phyloP scores from a whole-genome alignment of 2,329 filamentous ascomycete genomes.

The Arthrobotrys sinensis region DNA sequence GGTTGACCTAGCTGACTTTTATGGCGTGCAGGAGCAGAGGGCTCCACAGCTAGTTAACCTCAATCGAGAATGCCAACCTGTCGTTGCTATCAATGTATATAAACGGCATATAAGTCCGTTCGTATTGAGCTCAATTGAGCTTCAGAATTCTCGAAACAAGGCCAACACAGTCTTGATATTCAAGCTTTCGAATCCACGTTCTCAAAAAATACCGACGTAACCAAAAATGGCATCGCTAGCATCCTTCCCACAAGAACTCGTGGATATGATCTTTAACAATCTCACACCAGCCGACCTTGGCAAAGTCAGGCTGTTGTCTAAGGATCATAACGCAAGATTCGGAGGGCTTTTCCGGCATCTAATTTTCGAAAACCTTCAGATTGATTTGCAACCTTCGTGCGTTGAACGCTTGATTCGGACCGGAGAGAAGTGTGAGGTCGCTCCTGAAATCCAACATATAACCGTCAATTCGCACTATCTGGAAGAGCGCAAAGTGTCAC shows the following conservation, averaged over 20 bases:
- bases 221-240: constrained; percentile 9
- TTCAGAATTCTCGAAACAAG: no score
- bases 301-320: constrained; percentile 4
- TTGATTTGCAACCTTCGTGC: background rate
- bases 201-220: background rate
- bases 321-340: constrained; percentile 1
- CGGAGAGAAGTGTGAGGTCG: background rate
- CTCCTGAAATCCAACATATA: background rate
- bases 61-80: no score
- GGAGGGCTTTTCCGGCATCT: background rate
- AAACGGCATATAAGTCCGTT: no score
- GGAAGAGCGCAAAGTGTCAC: background rate
- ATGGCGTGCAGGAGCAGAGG: no score
- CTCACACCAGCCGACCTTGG: background rate
- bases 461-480: background rate
- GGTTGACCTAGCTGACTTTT: no score
- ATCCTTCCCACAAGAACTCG: constrained; percentile 11
- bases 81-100: no score
- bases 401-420: background rate
- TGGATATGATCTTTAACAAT: constrained; percentile 10
- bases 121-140: no score
- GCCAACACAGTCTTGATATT: no score
- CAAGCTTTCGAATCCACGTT: no score
- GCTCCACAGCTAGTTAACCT: no score
- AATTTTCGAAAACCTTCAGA: background rate